Conservation (phyloP, 2,329 filamentous ascomycete species). For the Trichoderma asperellum region DNA sequence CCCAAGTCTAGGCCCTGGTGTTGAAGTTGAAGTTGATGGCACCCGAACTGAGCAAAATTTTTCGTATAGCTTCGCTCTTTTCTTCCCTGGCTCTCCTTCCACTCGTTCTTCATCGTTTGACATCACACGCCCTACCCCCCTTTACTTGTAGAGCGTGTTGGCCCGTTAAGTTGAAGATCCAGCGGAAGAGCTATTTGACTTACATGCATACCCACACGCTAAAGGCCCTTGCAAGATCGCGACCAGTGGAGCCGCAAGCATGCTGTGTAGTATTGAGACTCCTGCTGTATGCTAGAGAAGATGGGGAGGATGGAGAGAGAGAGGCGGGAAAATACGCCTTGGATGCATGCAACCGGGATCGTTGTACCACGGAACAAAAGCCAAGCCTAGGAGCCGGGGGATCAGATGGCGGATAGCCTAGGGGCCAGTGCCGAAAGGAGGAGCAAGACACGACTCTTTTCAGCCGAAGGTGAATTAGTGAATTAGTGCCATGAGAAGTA, state of each 20-base stretch:
- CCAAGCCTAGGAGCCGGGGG: neutral
- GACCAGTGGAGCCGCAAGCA: slow-evolving; percentile 14
- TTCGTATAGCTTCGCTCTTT: slow-evolving; percentile 11
- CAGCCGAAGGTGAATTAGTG: neutral
- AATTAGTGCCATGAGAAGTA: neutral
- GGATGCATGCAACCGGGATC: slow-evolving; percentile 17
- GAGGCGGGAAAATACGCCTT: slow-evolving; percentile 16
- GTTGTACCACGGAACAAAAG: slow-evolving; percentile 1
- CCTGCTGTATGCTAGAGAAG: neutral
- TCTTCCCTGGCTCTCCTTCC: neutral
- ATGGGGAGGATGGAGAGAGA: neutral
- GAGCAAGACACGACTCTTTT: neutral
- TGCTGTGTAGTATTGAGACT: neutral
- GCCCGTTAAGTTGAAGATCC: slow-evolving; percentile 19
- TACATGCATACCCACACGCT: slow-evolving; percentile 19
- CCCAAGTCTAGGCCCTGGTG: slow-evolving; percentile 2
- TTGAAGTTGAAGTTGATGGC: neutral
- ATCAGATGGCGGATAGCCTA: neutral
- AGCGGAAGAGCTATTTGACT: slow-evolving; percentile 12
- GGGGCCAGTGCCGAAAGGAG: neutral
- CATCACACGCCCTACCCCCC: slow-evolving; percentile 7
- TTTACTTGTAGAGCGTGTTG: slow-evolving; percentile 12
- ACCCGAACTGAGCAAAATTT: neutral
- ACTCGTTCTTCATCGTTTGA: neutral
- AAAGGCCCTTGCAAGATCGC: slow-evolving; percentile 19